A percentile compares a stretch with the other conserved stretches of the same genome.
phyloP scores from a whole-genome alignment of 495 filamentous ascomycete genomes.

The Echria macrotheca region DNA sequence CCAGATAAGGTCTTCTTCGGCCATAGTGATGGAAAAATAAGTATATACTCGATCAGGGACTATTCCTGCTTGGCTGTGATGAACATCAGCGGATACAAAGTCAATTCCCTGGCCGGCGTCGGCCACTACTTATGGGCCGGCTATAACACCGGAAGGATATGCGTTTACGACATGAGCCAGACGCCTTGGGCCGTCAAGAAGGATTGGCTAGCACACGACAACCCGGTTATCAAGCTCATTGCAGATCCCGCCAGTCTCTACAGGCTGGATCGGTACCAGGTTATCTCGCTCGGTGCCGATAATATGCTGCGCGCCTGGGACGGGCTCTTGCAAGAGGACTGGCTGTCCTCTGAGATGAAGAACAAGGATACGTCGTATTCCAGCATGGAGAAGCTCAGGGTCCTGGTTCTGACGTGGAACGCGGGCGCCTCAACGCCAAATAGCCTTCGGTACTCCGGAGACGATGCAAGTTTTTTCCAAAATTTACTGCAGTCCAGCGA shows the following conservation, averaged over 20 bases:
- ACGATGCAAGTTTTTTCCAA: conserved; percentile 69
- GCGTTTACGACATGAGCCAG: conserved; percentile 78
- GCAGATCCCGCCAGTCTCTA: conserved; percentile 80
- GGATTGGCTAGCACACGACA: conserved; percentile 87
- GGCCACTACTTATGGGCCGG: conserved; percentile 88
- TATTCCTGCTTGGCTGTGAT: conserved; percentile 71
- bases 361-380: conserved; percentile 73
- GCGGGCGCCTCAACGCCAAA: conserved; percentile 86
- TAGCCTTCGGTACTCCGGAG: conserved; percentile 61
- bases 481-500: conserved; percentile 64
- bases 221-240: conserved; percentile 68
- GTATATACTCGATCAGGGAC: conserved; percentile 73
- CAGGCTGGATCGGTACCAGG: conserved; percentile 78
- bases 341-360: conserved; percentile 87
- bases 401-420: conserved; percentile 88
- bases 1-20: conserved; percentile 84
- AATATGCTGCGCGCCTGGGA: conserved; percentile 87
- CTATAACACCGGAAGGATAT: conserved; percentile 92
- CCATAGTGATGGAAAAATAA: conserved; percentile 89
- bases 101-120: conserved; percentile 79
- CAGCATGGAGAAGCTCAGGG: conserved; percentile 72
- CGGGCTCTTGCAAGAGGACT: conserved; percentile 88
- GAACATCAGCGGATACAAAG: conserved; percentile 89
- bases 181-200: conserved; percentile 87
- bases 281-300: conserved; percentile 84